Conservation (phyloP, 1,139 yeast species). For the Starmera stellimalicola region DNA sequence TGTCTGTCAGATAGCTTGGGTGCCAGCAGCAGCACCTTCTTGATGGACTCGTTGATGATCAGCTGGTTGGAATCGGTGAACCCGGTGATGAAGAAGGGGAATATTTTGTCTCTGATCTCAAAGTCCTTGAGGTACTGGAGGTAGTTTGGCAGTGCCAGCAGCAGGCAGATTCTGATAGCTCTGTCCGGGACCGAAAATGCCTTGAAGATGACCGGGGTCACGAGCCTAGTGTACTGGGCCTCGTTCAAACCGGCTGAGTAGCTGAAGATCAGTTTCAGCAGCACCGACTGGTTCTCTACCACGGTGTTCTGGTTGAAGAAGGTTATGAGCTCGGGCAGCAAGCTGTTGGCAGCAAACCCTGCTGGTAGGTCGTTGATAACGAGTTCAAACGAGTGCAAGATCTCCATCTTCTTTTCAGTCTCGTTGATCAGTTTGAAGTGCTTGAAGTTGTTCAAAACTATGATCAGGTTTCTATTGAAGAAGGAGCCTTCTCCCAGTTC, state of each 20-base stretch:
- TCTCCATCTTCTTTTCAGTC: constrained; percentile 38
- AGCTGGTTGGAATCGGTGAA: constrained; percentile 77
- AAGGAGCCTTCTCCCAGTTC: constrained; percentile 31
- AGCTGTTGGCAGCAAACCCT: constrained; percentile 50
- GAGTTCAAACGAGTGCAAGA: constrained; percentile 37
- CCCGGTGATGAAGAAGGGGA: constrained; percentile 62
- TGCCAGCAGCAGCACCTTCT: constrained; percentile 54
- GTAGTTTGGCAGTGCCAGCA: constrained; percentile 53
- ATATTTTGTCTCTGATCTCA: constrained; percentile 63
- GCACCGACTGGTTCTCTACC: constrained; percentile 23
- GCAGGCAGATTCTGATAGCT: constrained; percentile 59
- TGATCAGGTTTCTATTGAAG: constrained; percentile 38
- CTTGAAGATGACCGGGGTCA: constrained; percentile 57
- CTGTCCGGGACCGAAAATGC: constrained; percentile 66
- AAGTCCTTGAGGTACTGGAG: constrained; percentile 42
- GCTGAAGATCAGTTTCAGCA: constrained; percentile 38
- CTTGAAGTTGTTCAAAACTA: constrained; percentile 38
- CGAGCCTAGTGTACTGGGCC: constrained; percentile 11
- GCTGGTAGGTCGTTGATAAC: constrained; percentile 36
- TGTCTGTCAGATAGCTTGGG: constrained; percentile 71
- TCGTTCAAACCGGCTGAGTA: constrained; percentile 37
- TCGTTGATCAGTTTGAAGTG: constrained; percentile 43
- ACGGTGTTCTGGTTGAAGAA: constrained; percentile 22
- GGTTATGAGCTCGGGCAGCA: constrained; percentile 60
- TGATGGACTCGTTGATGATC: constrained; percentile 73